These are phyloP conservation scores for Penicillium pancosmium DNA, from an alignment of 495 filamentous ascomycete species.

Conservation along the genomic window DNA sequence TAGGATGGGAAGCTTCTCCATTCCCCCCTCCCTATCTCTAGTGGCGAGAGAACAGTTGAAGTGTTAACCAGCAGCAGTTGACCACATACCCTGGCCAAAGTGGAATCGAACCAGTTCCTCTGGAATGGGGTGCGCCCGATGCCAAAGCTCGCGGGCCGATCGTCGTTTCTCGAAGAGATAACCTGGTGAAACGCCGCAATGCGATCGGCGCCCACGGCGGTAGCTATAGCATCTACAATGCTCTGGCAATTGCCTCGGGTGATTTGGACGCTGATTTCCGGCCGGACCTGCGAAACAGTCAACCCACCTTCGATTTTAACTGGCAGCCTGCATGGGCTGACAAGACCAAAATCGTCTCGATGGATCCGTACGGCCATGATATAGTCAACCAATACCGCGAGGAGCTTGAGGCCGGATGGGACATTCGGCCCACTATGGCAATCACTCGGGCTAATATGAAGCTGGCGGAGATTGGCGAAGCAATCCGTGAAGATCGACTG, in stretches of 20 bases:
- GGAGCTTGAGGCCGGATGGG: slow-evolving; percentile 68
- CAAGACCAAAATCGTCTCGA: slow-evolving; percentile 92
- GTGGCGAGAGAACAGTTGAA: neutral
- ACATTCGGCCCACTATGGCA: slow-evolving; percentile 93
- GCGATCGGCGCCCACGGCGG: slow-evolving; percentile 90
- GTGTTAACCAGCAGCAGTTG: slow-evolving; percentile 35
- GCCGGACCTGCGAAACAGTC: slow-evolving; percentile 92
- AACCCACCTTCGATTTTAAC: slow-evolving; percentile 85
- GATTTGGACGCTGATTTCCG: slow-evolving; percentile 82
- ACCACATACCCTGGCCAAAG: slow-evolving; percentile 95
- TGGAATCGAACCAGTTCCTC: slow-evolving; percentile 85
- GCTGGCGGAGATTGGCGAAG: slow-evolving; percentile 88
- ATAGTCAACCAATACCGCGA: slow-evolving; percentile 45
- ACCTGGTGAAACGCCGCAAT: slow-evolving; percentile 83
- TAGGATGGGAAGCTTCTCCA: neutral
- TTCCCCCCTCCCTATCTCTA: neutral
- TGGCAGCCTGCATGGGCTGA: slow-evolving; percentile 90
- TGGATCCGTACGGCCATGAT: slow-evolving; percentile 93
- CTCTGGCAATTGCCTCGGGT: slow-evolving; percentile 88
- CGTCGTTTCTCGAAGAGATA: slow-evolving; percentile 77
- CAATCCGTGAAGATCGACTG: slow-evolving; percentile 75
- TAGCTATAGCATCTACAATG: slow-evolving; percentile 97
- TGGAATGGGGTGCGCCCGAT: slow-evolving; percentile 86
- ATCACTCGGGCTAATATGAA: slow-evolving; percentile 97
- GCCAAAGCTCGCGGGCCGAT: slow-evolving; percentile 79